Evolutionary conservation across 257 asterid species (phyloP), one percentile per base, ranked within the genome.

Genomic region (Salvia rosmarinus): DNA sequence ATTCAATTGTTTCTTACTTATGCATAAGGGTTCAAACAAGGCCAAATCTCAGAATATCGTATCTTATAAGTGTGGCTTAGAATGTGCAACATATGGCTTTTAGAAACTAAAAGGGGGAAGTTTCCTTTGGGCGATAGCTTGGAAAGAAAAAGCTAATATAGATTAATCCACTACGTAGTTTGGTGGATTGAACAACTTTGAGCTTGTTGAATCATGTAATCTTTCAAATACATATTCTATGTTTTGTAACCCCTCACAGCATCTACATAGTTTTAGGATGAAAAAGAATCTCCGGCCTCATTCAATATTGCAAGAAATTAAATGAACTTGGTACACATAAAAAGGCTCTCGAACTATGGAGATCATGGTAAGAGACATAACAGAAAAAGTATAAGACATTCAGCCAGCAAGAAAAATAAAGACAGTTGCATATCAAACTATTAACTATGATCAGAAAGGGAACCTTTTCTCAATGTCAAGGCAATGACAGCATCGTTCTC

Each of bases 401-500:
- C 43, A 30, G 39, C 59, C 19, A 50, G 60, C 28, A 28, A 57
- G 34, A 49, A 52, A 51, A 20, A 67, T 4, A 49, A 50, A 50
- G 6, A 9, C 11, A 61, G 61, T 40, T 50, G 49, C 17, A 50
- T 65, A 58, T 46, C 14, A 12, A 23, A 67, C 65, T 61, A 61
- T 0, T 42, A 35, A 73, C 23, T 12, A 63, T 71, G 68, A 23
- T 16, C 23, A 42, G 49, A 64, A 63, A 67, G 68, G 64, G 67
- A 78, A 91, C 98, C 98, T 94, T 94, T 91, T 88, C 97, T 82
- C 84, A 94, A 77, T 75, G 95, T 87, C 75, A 94, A 82, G 52
- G 96, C 97, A 79, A 94, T 84, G 60, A 87, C 85, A 56, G 92
- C 87, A 43, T 90, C 98, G 75, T 90, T 94, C 80, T 90, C 97